phyloP scores from a whole-genome alignment of 345 rosid genomes.

The Acer saccharum region DNA sequence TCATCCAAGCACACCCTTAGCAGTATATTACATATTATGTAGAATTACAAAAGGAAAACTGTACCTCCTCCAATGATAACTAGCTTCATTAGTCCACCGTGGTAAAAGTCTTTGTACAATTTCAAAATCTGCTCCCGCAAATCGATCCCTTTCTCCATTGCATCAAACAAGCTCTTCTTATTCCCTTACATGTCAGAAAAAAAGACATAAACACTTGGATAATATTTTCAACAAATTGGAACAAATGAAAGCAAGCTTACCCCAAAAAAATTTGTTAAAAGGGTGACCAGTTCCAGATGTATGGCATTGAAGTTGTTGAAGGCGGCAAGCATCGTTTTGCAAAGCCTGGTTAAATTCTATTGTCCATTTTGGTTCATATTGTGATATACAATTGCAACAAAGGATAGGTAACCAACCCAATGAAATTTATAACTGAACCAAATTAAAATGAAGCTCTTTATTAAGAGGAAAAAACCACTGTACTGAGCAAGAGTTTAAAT shows the following conservation, averaged over 20 bases:
- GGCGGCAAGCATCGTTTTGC: conserved; percentile 92
- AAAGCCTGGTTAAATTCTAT: conserved; percentile 92
- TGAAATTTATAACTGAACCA: conserved; percentile 4
- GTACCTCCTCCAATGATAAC: conserved; percentile 98
- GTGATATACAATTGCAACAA: conserved; percentile 20
- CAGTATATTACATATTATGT: background rate
- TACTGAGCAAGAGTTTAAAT: conserved; percentile 16
- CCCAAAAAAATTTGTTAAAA: conserved; percentile 84
- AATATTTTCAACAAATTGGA: conserved; percentile 20
- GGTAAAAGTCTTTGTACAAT: conserved; percentile 68
- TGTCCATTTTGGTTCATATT: conserved; percentile 26
- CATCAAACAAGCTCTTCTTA: conserved; percentile 89
- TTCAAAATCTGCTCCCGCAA: conserved; percentile 71
- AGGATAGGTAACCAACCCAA: conserved; percentile 13
- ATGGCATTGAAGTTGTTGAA: conserved; percentile 92
- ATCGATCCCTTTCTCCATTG: conserved; percentile 82
- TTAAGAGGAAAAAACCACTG: conserved; percentile 3
- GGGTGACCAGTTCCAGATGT: conserved; percentile 74
- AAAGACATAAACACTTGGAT: conserved; percentile 19
- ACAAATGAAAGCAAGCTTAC: conserved; percentile 50
- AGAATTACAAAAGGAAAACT: conserved; percentile 17
- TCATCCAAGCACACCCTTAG: conserved; percentile 7
- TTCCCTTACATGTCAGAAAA: conserved; percentile 58
- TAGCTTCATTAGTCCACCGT: conserved; percentile 92
- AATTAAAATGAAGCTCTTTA: background rate